Percentiles rank a stretch among this genome's conserved stretches.
Evolutionary conservation across 495 filamentous ascomycete species (phyloP).

Genomic region (Cladorrhinum samala): DNA sequence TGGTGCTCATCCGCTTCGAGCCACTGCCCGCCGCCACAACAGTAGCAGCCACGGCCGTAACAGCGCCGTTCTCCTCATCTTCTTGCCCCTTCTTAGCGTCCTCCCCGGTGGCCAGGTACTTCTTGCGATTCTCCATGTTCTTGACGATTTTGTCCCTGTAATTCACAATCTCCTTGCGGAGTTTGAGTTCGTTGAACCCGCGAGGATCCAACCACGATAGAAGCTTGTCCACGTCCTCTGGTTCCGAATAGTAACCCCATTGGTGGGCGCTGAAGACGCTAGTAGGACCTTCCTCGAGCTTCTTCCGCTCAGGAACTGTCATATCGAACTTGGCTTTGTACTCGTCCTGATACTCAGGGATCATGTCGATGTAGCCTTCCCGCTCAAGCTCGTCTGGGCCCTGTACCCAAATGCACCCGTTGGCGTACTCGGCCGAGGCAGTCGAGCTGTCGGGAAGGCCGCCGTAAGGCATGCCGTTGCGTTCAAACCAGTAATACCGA

Average conservation of each 20-base stretch:
- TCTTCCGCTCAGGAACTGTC: conserved; percentile 79
- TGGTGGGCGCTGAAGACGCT: conserved; percentile 69
- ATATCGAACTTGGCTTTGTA: conserved; percentile 64
- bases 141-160: conserved; percentile 71
- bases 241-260: conserved; percentile 87
- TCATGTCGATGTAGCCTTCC: conserved; percentile 70
- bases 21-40: conserved; percentile 29
- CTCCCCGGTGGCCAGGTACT: conserved; percentile 54
- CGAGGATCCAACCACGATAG: conserved; percentile 83
- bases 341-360: conserved; percentile 54
- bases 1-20: conserved; percentile 65
- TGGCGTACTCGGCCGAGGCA: conserved; percentile 78
- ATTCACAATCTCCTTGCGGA: conserved; percentile 74
- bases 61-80: conserved; percentile 17
- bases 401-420: conserved; percentile 93
- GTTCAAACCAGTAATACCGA: conserved; percentile 98
- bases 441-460: conserved; percentile 87
- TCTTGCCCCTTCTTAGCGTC: conserved; percentile 38
- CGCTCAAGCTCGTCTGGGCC: conserved; percentile 87
- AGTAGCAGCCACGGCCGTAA: background rate
- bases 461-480: conserved; percentile 94
- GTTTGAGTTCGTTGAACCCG: conserved; percentile 73
- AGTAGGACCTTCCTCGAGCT: conserved; percentile 76
- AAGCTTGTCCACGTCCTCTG: conserved; percentile 66
- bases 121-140: conserved; percentile 72